Conservation (phyloP, 495 filamentous ascomycete species). For the Rusavskia elegans region DNA sequence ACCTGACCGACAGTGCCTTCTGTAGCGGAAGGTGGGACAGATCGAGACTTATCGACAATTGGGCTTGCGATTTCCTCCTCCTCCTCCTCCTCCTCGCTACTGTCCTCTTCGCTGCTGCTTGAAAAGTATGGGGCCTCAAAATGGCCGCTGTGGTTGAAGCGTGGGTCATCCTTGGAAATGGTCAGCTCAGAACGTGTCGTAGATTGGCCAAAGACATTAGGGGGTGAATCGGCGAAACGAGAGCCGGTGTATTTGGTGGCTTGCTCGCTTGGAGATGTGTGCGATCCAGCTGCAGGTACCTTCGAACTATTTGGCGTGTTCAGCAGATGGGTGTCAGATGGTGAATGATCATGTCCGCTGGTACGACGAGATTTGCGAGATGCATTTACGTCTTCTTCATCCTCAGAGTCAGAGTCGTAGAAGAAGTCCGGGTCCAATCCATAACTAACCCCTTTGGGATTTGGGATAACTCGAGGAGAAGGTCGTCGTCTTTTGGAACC, state of each 20-base stretch:
- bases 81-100: background rate
- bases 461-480: slow-evolving; percentile 30
- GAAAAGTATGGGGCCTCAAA: background rate
- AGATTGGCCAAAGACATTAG: background rate
- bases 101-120: background rate
- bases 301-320: background rate
- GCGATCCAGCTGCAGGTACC: background rate
- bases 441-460: slow-evolving; percentile 27
- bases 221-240: background rate
- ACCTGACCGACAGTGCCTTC: background rate
- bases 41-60: background rate
- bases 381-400: slow-evolving; percentile 3
- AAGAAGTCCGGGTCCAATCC: slow-evolving; percentile 31
- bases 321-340: background rate
- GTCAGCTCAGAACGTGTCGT: background rate
- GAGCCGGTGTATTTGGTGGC: background rate
- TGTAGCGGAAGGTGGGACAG: background rate
- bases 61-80: background rate
- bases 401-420: slow-evolving; percentile 15
- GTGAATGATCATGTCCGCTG: background rate
- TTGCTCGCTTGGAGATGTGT: background rate
- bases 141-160: background rate
- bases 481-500: slow-evolving; percentile 26
- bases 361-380: background rate
- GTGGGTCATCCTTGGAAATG: background rate